Base-by-base conservation (phyloP, 2,329 filamentous ascomycete genomes). In the Fusarium equiseti region DNA sequence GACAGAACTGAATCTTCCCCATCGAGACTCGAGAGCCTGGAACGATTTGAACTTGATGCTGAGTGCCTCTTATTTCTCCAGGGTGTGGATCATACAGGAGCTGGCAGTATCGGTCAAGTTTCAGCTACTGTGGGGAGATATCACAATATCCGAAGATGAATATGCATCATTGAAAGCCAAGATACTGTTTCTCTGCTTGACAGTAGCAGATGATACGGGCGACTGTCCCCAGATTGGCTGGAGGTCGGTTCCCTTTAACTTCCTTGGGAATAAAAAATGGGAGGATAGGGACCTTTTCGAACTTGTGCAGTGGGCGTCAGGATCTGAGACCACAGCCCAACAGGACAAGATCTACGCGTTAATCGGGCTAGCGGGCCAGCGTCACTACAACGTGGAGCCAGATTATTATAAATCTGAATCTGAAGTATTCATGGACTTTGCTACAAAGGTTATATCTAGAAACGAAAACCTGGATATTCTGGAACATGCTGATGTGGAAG, bases 171-270 rank as follows among this genome's bases (percentile, higher is more conserved):
- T 38, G 5, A 11, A 1, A 38, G 1, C 6, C 0, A 38, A 18
- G 32, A 18, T 38, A 4, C 0, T 38, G 0, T 18, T 10, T 10
- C 16, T 38, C 9, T 10, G 1, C 5, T 2, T 18, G 32, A 18
- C 16, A 2, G 8, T 18, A 18, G 1, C 5, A 18, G 32, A 35
- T 5, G 4, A 0, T 5, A 5, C 1, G 8, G 2, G 9, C 5
- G 15, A 7, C 5, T 35, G 31, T 8, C 31, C 31, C 31, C 8
- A 7, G 0, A 15, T 32, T 6, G 8, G 2, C 5, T 32, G 31
- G 31, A 8, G 15, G 8, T 2, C 31, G 13, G 31, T 8, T 4
- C 7, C 13, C 12, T 15, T 32, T 3, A 32, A 4, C 13, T 15
- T 32, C 7, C 6, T 32, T 32, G 31, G 13, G 13, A 15, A 15